These are phyloP conservation scores for Jatropha multifida DNA, from an alignment of 441 rosid genomes.

Conservation along the genomic window DNA sequence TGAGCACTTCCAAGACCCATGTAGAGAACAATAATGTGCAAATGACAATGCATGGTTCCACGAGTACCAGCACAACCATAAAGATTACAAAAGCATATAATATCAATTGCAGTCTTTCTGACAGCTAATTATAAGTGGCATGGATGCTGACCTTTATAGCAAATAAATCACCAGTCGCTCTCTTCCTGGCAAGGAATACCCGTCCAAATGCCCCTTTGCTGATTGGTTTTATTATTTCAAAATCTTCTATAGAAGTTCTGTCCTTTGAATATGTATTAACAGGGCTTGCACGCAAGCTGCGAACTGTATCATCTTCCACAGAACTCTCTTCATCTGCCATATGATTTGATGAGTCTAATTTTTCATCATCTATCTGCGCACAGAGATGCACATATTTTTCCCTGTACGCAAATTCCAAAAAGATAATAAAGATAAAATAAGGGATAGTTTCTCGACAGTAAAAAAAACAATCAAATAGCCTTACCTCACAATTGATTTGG, in stretches of 20 bases:
- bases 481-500: not conserved
- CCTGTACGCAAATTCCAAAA: constrained; percentile 39
- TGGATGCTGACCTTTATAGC: constrained; percentile 78
- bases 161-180: constrained; percentile 93
- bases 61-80: not conserved
- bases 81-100: not conserved
- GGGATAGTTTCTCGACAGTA: constrained; percentile 15
- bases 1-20: not conserved
- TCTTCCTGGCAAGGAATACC: constrained; percentile 89
- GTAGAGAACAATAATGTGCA: not conserved
- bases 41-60: constrained; percentile 8
- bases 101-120: not conserved
- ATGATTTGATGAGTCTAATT: constrained; percentile 55
- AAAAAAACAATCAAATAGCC: not conserved
- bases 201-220: constrained; percentile 98
- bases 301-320: constrained; percentile 73
- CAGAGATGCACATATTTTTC: constrained; percentile 86
- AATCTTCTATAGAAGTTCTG: constrained; percentile 95
- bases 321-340: constrained; percentile 82
- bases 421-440: constrained; percentile 3
- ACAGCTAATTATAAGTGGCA: constrained; percentile 15
- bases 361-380: constrained; percentile 85
- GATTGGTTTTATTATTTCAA: constrained; percentile 96
- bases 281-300: constrained; percentile 88
- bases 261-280: constrained; percentile 76